phyloP scores from a whole-genome alignment of 768 basidiomycete genomes.

The Tricholoma flavovirens region DNA sequence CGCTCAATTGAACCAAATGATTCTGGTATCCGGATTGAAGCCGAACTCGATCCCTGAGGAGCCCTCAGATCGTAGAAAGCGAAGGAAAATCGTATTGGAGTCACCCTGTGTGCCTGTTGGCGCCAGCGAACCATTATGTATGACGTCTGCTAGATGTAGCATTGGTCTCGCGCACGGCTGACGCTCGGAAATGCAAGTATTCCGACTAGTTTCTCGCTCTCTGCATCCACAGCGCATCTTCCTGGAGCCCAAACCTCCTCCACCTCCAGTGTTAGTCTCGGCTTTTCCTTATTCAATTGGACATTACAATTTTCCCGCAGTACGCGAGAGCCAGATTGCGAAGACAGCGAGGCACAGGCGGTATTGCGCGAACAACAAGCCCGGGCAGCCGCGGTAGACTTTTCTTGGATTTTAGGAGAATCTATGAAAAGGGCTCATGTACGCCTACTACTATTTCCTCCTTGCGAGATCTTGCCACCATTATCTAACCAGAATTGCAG shows the following conservation, averaged over 20 bases:
- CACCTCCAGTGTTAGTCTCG: conserved; percentile 30
- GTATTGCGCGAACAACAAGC: conserved; percentile 35
- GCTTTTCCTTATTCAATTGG: not conserved
- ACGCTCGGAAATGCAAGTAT: conserved; percentile 27
- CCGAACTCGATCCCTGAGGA: not conserved
- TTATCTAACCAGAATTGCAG: not conserved
- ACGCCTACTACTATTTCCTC: not conserved
- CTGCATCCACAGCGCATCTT: conserved; percentile 34
- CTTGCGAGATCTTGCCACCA: no score
- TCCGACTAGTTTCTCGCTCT: conserved; percentile 43
- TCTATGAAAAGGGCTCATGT: conserved; percentile 16
- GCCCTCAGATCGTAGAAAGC: conserved; percentile 7
- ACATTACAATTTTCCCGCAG: conserved; percentile 20
- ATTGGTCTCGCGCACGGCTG: conserved; percentile 3
- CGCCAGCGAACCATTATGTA: conserved; percentile 2
- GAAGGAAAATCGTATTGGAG: conserved; percentile 3
- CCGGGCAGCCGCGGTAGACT: conserved; percentile 34
- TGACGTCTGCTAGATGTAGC: not conserved
- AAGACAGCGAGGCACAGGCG: conserved; percentile 43
- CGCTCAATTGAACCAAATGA: conserved; percentile 13
- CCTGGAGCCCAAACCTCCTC: conserved; percentile 37
- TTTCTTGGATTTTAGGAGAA: conserved; percentile 22
- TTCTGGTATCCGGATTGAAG: conserved; percentile 13
- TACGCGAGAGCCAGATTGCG: conserved; percentile 42
- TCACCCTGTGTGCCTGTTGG: not conserved